A percentile compares a stretch with the other conserved stretches of the same genome.
Conservation (phyloP, 2,329 filamentous ascomycete species). For the Colletotrichum sp. region DNA sequence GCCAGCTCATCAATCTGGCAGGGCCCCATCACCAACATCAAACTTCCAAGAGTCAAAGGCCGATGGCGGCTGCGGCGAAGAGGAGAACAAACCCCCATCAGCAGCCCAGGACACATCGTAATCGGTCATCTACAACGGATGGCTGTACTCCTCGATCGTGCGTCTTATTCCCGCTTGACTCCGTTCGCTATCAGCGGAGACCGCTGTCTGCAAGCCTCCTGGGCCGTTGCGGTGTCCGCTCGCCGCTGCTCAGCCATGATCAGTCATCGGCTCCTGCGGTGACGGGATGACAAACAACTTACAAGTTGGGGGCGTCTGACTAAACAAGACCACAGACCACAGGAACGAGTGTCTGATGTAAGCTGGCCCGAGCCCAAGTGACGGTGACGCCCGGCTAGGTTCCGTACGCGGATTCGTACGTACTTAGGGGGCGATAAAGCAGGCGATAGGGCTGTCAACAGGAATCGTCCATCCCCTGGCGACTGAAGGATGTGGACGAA, state of each 20-base stretch:
- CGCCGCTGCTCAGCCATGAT: not conserved
- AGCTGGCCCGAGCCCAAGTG: not conserved
- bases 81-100: not conserved
- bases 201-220: not conserved
- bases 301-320: not conserved
- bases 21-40: not conserved
- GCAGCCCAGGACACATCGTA: not conserved
- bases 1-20: not conserved
- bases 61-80: not conserved
- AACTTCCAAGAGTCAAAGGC: not conserved
- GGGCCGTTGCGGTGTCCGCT: not conserved
- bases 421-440: not conserved
- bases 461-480: not conserved
- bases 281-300: not conserved
- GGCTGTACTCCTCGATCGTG: not conserved
- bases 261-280: not conserved
- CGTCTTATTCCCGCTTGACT: not conserved
- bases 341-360: not conserved
- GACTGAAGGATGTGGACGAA: not conserved
- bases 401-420: not conserved
- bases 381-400: not conserved
- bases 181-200: slow-evolving; percentile 2
- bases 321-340: not conserved
- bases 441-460: not conserved
- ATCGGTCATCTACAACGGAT: not conserved